A percentile compares a stretch with the other conserved stretches of the same genome.
Conservation (phyloP, 2,329 filamentous ascomycete species). For the Xylaria sp. region DNA sequence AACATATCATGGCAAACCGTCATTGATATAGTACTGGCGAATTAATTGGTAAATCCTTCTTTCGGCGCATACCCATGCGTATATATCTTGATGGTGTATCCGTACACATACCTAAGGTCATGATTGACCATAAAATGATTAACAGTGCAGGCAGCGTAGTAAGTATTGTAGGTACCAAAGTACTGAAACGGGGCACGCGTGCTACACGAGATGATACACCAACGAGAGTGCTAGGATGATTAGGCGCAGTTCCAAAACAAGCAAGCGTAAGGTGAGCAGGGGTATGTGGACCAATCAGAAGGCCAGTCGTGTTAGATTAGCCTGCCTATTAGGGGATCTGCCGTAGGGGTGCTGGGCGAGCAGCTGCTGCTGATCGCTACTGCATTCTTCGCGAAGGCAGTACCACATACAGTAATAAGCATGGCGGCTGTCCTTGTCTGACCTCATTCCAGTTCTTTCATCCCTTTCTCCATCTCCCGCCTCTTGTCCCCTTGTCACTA, state of each 20-base stretch:
- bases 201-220: slow-evolving; percentile 14
- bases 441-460: slow-evolving; percentile 34
- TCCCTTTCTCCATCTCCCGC: slow-evolving; percentile 21
- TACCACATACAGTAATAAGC: not conserved
- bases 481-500: slow-evolving; percentile 18
- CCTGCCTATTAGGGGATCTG: slow-evolving; percentile 5
- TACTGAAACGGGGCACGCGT: not conserved
- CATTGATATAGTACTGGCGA: not conserved
- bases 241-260: slow-evolving; percentile 31
- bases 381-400: slow-evolving; percentile 2
- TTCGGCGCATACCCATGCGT: not conserved
- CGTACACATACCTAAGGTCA: too few relatives aligned
- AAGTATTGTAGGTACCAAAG: not conserved
- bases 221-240: slow-evolving; percentile 25
- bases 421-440: slow-evolving; percentile 27
- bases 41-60: not conserved
- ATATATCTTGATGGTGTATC: not conserved
- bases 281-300: slow-evolving; percentile 24
- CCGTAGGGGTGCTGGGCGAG: not conserved
- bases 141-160: not conserved
- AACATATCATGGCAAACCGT: not conserved
- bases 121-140: too few relatives aligned
- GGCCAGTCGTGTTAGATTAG: not conserved
- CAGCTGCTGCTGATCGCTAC: slow-evolving; percentile 6
- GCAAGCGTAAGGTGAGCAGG: slow-evolving; percentile 14